A percentile compares a stretch with the other conserved stretches of the same genome.
phyloP scores from a whole-genome alignment of 768 basidiomycete species.

The Suillus variegatus region DNA sequence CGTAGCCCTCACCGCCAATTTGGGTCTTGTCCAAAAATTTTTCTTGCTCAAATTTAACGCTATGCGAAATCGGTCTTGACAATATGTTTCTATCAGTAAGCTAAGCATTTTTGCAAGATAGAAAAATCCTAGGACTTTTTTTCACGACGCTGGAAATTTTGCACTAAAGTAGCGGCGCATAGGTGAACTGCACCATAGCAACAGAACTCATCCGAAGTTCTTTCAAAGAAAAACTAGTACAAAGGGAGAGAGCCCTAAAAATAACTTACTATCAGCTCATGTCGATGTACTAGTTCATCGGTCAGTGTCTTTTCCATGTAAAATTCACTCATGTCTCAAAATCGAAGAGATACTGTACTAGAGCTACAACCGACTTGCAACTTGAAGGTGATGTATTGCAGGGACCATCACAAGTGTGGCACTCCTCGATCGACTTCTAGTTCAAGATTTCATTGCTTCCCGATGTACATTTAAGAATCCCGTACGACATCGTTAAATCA shows the following conservation, averaged over 20 bases:
- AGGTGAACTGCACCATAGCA: conserved; percentile 17
- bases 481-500: not conserved
- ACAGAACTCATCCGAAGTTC: not conserved
- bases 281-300: not conserved
- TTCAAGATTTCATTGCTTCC: not conserved
- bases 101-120: conserved; percentile 16
- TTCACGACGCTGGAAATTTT: not conserved
- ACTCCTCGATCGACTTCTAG: not conserved
- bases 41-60: conserved; percentile 17
- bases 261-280: not conserved
- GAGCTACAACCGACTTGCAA: not conserved
- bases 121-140: conserved; percentile 4
- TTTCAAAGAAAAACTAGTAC: not conserved
- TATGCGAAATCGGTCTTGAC: conserved; percentile 15
- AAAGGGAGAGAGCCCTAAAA: not conserved
- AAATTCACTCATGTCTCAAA: not conserved
- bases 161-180: conserved; percentile 14
- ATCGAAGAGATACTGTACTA: not conserved
- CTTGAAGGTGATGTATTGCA: not conserved
- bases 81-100: conserved; percentile 12
- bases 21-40: not conserved
- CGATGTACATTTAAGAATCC: not conserved
- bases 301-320: not conserved
- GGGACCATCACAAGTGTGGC: not conserved
- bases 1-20: conserved; percentile 12